Evolutionary conservation across 1,284 basidiomycete species (phyloP), one percentile per base, ranked within the genome.

Genomic region (Boletellus sp.): DNA sequence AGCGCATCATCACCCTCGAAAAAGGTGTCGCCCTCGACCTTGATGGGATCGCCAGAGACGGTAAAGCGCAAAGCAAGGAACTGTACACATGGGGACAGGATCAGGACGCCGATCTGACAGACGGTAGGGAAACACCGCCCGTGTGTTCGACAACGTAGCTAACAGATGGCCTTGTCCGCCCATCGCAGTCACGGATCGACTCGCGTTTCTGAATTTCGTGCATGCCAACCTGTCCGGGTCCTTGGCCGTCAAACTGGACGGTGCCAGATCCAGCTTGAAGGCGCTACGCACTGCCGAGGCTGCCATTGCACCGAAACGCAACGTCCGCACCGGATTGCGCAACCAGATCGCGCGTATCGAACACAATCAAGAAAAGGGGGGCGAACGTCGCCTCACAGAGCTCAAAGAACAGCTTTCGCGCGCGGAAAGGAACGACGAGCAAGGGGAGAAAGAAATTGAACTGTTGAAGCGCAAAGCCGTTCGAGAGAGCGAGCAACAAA

Each of bases 61-160:
- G 76, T 8, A 85, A 89, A 63, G 72, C 79, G 1, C 81, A 85
- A 62, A 88, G 85, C 75, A 91, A 91, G 68, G 89, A 91, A 57
- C 70, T 91, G 33, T 91, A 88, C 59, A 80, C 78, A 30, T 91
- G 89, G 89, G 89, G 89, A 10, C 88, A 90, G 65, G 60, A 64
- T 1, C 84, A 90, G 59, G 68, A 70, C 4, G 74, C 78, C 28
- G 89, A 91, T 71, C 57, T 91, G 63, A 89, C 81, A 60, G 88
- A 91, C 73, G 87, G 88, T 85, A 53, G 49, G 75, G 22, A 57
- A n/a, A 33, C 30, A 7, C 6, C 30, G 8, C 44, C 41, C 26
- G 15, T 12, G 28, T 26, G 21, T 45, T 8, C 6, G 5, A 18
- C 2, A 12, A 50, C 37, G 44, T 59, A 26, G 55, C 56, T 51